These are phyloP conservation scores for Somion occarium DNA, from an alignment of 1,284 basidiomycete species.

Conservation along the genomic window DNA sequence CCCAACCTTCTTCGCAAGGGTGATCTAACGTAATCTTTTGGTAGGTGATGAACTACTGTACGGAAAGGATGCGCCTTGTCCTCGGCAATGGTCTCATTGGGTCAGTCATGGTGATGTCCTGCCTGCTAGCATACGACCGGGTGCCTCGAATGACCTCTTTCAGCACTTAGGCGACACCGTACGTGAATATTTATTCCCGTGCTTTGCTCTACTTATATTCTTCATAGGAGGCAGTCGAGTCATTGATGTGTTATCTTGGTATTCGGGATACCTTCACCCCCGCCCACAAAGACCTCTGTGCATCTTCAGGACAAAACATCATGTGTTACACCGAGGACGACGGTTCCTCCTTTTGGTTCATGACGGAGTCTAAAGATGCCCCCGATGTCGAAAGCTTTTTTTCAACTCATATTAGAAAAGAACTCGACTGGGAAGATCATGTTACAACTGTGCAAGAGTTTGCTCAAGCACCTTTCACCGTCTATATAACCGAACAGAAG, in stretches of 20 bases:
- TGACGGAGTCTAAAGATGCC: slow-evolving; percentile 59
- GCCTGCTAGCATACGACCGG: slow-evolving; percentile 44
- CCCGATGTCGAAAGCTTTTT: slow-evolving; percentile 53
- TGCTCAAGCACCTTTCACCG: slow-evolving; percentile 54
- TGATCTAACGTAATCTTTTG: not conserved
- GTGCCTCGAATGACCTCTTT: slow-evolving; percentile 50
- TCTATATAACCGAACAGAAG: slow-evolving; percentile 66
- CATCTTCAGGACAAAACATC: slow-evolving; percentile 74
- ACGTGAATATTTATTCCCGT: slow-evolving; percentile 13
- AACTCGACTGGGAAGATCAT: slow-evolving; percentile 69
- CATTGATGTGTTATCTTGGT: slow-evolving; percentile 76
- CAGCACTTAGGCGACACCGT: slow-evolving; percentile 45
- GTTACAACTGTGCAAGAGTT: slow-evolving; percentile 59
- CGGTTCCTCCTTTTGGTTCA: slow-evolving; percentile 77
- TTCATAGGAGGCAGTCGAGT: slow-evolving; percentile 54
- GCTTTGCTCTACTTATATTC: not conserved
- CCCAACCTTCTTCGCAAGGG: too few species aligned
- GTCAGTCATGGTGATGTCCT: slow-evolving; percentile 40
- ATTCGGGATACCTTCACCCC: slow-evolving; percentile 72
- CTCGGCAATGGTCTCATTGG: slow-evolving; percentile 57
- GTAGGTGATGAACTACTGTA: slow-evolving; percentile 37
- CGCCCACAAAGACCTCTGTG: slow-evolving; percentile 76
- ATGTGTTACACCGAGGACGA: slow-evolving; percentile 71
- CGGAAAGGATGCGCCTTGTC: slow-evolving; percentile 71
- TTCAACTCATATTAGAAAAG: slow-evolving; percentile 43